Base-by-base conservation (phyloP, 805 yeast genomes). In the Candida silvicultrix region DNA sequence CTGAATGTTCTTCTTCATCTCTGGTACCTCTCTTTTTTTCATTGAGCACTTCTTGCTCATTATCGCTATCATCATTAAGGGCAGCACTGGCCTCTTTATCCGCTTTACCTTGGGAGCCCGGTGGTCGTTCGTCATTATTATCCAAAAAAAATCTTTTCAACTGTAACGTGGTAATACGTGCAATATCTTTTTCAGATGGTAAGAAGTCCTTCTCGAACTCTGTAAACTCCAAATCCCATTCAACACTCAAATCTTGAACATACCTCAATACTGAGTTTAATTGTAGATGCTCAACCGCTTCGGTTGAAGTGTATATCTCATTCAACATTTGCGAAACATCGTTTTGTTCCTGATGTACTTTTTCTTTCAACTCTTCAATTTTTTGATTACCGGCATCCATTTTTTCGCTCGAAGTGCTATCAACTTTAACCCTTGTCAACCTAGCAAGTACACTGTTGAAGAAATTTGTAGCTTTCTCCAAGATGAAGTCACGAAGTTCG, bases 141-240 rank as follows among this genome's bases (percentile, higher is more conserved):
- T 81, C 89, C 56, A 78, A 65, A 53, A 92, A 81, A 42, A 90
- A 72, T 53, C 83, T 85, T 49, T 82, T 80, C 56, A 92, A 68
- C 59, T 92, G 98, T 55, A 83, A 83, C 4, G 96, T 85, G 2
- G 99, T 90, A 39, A 94, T 86, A 51, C 88, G 74, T 5, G 95
- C 82, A 53, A 94, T 86, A 72, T 94, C 99, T 57, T 83, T 87
- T 62, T 94, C 98, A 9, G 95, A 81, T 1, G 98, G 98, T 49
- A 92, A 74, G 59, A 77, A 94, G 19, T 74, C 73, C 39, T 75
- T 74, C 49, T 87, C 97, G 66, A 94, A 92, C 8, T 79, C 85
- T 34, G 79, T 74, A 56, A 94, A 89, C 47, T 84, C 95, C 20
- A 65, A 56, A 64, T 92, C 96, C 98, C 98, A 94, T 37, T 72